Evolutionary conservation across 2,329 filamentous ascomycete species (phyloP).

Genomic region (Fonsecaea monophora): DNA sequence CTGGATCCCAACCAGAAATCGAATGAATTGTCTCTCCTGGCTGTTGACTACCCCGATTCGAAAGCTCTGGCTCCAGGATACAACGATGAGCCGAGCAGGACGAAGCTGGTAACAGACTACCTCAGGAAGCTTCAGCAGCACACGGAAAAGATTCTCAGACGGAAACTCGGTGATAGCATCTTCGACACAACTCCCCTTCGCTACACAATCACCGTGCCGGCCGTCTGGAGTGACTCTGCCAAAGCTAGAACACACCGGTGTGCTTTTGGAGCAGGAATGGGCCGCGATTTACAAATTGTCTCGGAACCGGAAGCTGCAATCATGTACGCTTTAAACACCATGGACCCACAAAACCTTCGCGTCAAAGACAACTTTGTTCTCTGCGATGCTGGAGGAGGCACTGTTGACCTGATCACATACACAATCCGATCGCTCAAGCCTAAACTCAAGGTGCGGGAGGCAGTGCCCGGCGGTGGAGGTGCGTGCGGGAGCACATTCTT

Average conservation of each 20-base stretch:
- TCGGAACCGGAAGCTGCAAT: constrained; percentile 46
- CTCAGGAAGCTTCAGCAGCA: constrained; percentile 32
- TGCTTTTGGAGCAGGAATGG: constrained; percentile 39
- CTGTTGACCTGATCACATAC: constrained; percentile 44
- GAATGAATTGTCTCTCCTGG: constrained; percentile 22
- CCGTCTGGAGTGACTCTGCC: constrained; percentile 43
- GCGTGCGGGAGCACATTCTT: constrained; percentile 44
- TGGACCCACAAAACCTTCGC: constrained; percentile 31
- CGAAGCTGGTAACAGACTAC: constrained; percentile 34
- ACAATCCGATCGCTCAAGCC: constrained; percentile 40
- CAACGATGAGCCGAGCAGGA: constrained; percentile 11
- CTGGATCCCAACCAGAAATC: constrained; percentile 33
- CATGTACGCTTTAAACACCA: constrained; percentile 42
- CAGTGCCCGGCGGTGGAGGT: constrained; percentile 39
- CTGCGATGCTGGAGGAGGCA: constrained; percentile 50
- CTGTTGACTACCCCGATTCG: constrained; percentile 23
- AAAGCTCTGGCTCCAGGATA: constrained; percentile 28
- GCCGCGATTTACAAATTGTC: constrained; percentile 36
- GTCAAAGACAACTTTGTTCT: constrained; percentile 44
- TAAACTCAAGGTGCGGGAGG: constrained; percentile 40
- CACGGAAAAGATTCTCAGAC: constrained; percentile 25
- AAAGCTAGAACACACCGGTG: constrained; percentile 29
- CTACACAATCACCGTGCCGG: constrained; percentile 44
- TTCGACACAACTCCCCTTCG: constrained; percentile 31
- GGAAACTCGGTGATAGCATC: constrained; percentile 28